These are phyloP conservation scores for Allantophomopsis lycopodina DNA, from an alignment of 2,329 filamentous ascomycete genomes.

Conservation along the genomic window DNA sequence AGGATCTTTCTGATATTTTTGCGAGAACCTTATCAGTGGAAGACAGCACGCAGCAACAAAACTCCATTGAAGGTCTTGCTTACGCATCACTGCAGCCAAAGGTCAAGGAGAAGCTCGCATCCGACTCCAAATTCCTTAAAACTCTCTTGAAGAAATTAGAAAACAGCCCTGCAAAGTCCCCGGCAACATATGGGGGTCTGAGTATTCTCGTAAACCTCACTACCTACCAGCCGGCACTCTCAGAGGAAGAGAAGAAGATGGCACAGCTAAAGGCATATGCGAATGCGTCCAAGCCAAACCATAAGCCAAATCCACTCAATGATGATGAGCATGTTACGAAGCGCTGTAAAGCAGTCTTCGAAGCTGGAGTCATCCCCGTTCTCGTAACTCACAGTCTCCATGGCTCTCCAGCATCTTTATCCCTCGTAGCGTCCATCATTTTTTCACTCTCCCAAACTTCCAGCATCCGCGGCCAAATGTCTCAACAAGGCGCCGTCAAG, in stretches of 20 bases:
- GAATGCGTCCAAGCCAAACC: conserved; percentile 60
- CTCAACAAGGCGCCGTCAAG: conserved; percentile 87
- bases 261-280: conserved; percentile 89
- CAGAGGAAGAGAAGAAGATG: conserved; percentile 88
- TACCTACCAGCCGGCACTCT: conserved; percentile 59
- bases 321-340: conserved; percentile 62
- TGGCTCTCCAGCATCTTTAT: conserved; percentile 55
- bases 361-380: conserved; percentile 63
- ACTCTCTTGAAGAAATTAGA: conserved; percentile 51
- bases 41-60: conserved; percentile 43
- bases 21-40: conserved; percentile 50
- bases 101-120: conserved; percentile 69
- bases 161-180: conserved; percentile 46
- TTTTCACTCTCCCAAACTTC: conserved; percentile 64
- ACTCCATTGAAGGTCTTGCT: conserved; percentile 79
- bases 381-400: conserved; percentile 65
- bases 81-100: conserved; percentile 79
- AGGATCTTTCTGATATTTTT: conserved; percentile 51
- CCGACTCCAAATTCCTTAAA: conserved; percentile 54
- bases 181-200: conserved; percentile 70
- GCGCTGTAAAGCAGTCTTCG: conserved; percentile 67
- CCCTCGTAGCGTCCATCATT: conserved; percentile 63
- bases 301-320: conserved; percentile 52
- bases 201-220: conserved; percentile 81
- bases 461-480: conserved; percentile 62